phyloP scores from a whole-genome alignment of 1,284 basidiomycete genomes.

The Leccinum pachyderme region DNA sequence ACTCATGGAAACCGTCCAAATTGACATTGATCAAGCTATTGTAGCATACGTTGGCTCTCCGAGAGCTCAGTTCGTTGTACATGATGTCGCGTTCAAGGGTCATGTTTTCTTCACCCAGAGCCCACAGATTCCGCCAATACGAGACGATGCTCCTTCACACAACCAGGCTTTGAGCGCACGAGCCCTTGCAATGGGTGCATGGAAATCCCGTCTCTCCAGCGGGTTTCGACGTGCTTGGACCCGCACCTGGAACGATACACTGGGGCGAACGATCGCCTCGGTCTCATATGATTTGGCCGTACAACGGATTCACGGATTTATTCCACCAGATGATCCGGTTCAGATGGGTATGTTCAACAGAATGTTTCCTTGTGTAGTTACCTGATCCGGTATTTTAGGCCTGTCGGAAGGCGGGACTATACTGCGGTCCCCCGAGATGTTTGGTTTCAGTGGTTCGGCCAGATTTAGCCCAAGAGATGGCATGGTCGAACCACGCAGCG shows the following conservation, averaged over 20 bases:
- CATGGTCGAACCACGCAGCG: constrained; percentile 51
- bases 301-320: constrained; percentile 47
- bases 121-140: constrained; percentile 34
- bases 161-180: constrained; percentile 35
- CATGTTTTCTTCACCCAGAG: constrained; percentile 54
- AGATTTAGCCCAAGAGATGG: constrained; percentile 58
- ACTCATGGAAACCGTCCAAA: constrained; percentile 61
- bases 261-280: constrained; percentile 59
- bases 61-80: constrained; percentile 48
- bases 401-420: constrained; percentile 34
- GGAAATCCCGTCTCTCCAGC: constrained; percentile 57
- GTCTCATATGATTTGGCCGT: constrained; percentile 51
- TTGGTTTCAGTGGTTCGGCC: constrained; percentile 47
- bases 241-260: constrained; percentile 64
- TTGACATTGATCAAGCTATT: constrained; percentile 57
- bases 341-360: constrained; percentile 30
- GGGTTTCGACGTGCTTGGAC: constrained; percentile 62
- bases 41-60: constrained; percentile 50
- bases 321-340: constrained; percentile 14
- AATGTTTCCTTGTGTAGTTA: not conserved
- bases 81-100: constrained; percentile 52
- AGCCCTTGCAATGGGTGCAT: constrained; percentile 50
- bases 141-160: constrained; percentile 24
- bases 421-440: constrained; percentile 44
- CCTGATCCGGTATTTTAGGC: constrained; percentile 11